Evolutionary conservation across 306 rosid genomes (phyloP), one percentile per base, ranked within the genome.

Genomic region (Oemleria cerasiformis): DNA sequence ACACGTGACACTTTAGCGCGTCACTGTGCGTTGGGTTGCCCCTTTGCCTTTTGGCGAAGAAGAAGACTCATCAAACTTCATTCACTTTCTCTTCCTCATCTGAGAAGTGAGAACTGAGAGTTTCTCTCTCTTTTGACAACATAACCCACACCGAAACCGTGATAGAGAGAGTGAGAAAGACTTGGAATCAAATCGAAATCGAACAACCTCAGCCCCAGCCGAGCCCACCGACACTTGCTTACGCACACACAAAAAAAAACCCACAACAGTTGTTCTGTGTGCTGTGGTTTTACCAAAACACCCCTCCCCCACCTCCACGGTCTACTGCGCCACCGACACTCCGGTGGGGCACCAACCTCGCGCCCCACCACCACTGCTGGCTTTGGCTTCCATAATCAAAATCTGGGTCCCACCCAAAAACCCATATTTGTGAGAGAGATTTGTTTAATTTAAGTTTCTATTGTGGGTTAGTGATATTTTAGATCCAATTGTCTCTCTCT

Each of bases 361-460:
- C 19, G 66, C 42, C 67, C 67, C 62, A 56, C 59, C 51, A 43
- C 59, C 67, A 9, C 67, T 17, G 40, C 25, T 43, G 19, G 64
- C 30, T 20, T 4, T 9, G 49, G 45, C 50, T 21, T 62, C 41
- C 59, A 38, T 39, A 57, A 40, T 55, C 44, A 19, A 63, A 8
- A 11, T 21, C 59, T 43, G 58, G 80, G 80, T 30, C 80, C 80
- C 76, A 43, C 80, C 23, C 40, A 23, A 39, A 53, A 53, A 19
- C 41, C 14, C 40, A 4, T 63, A 15, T 25, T 49, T 67, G 9
- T 8, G 36, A 30, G 36, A 30, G 36, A 30, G 36, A 17, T 53
- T n/a, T 53, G 16, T 48, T 48, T 48, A 48, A 1, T 14, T 47
- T 48, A 10, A 30, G 8, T 13, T 47, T 43, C 20, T 34, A 59